Base-by-base conservation (phyloP, 2,329 filamentous ascomycete species). In the Ceratocystis huliohia region DNA sequence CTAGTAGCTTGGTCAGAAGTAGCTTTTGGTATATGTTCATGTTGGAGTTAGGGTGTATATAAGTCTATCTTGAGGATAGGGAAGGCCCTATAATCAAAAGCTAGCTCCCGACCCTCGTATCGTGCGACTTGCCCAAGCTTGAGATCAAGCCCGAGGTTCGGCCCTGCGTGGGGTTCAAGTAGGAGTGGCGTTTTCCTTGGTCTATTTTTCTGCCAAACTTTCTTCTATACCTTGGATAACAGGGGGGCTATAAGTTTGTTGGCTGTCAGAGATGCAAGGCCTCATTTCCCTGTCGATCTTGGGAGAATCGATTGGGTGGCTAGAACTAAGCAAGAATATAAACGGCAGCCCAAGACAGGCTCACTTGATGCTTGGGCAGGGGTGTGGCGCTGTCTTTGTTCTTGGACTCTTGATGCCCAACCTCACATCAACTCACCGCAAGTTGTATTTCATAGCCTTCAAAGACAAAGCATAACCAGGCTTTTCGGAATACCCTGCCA, bases 401-500 rank as follows among this genome's bases (percentile, higher is more conserved):
- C 61, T 33, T 17, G 25, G 44, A 28, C 45, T 63, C 45, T 63
- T 48, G 61, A 50, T 63, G 61, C 61, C 61, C 61, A 63, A 63
- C 25, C 41, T 63, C 10, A 57, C 13, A 3, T n/a, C 4, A n/a
- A 45, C 46, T 63, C 61, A 63, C 61, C 61, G 61, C 61, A 63
- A 63, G 44, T 63, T 50, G 53, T 10, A 8, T 25, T 53, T 53
- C 48, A 3, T 4, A 53, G 48, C 13, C 20, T 1, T 37, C 10
- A 3, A 53, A 53, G 48, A 25, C 10, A 17, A 33, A 57, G 53
- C 15, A 2, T 33, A 25, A 7, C 53, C 28, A 57, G 7, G 25
- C 10, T 22, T 28, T 57, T 57, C 28, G 3, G 8, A 28, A 3
- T 30, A 15, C 50, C 20, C 15, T 57, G 22, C 17, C 53, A n/a